Evolutionary conservation across 495 filamentous ascomycete genomes (phyloP), one percentile per base, ranked within the genome.

Genomic region (Aspergillus taichungensis): DNA sequence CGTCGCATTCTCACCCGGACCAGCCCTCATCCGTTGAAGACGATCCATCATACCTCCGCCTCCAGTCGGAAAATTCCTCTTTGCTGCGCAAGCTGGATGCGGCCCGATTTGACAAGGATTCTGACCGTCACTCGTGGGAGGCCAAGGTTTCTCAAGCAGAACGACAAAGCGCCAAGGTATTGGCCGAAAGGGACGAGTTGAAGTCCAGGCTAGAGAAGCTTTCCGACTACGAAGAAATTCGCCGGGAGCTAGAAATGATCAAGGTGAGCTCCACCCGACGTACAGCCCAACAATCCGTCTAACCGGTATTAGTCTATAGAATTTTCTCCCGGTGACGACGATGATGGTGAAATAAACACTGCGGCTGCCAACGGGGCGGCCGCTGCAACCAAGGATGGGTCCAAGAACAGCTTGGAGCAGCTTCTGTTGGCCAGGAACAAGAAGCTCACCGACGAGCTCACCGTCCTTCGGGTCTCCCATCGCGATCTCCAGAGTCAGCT

Each of bases 141-240:
- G 74, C 75, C 6, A 92, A 82, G 50, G 63, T 89, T 40, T 62
- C 62, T 5, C 70, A 72, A 32, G 55, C 57, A 0, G 73, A 76
- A 47, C 50, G 70, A 53, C 61, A 66, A 45, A 53, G 47, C 42
- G 52, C 66, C 1, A 72, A 72, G 12, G 74, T 83, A 32, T 64
- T 73, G 8, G 61, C 90, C 2, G 91, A 97, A 64, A 78, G 85
- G 43, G 86, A 92, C 45, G 67, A 69, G 34, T 69, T 97, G 34
- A 85, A 82, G 55, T 71, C 73, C 24, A 94, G 88, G 61, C 76
- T 96, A 13, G 80, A 87, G 41, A 91, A 86, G 56, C 91, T 88
- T 79, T 77, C 82, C 51, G 94, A 99, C 60, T 99, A 99, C 56
- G 88, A 95, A 31, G 89, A 96, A 48, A 83, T 98, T 37, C 94